A percentile compares a stretch with the other conserved stretches of the same genome.
phyloP scores from a whole-genome alignment of 495 filamentous ascomycete genomes.

The Talaromyces proteolyticus region DNA sequence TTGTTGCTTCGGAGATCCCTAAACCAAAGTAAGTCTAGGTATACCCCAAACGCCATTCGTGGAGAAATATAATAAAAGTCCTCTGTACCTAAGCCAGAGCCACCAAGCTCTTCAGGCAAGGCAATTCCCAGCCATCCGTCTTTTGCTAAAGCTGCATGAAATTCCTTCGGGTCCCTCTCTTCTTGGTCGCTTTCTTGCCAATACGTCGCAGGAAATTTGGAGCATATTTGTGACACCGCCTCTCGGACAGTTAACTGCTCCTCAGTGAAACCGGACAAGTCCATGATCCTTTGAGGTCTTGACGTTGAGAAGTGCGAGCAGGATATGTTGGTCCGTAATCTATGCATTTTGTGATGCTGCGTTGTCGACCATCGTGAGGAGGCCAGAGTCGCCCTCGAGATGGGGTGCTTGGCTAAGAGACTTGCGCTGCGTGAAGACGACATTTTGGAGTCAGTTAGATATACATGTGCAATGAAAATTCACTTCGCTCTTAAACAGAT shows the following conservation, averaged over 20 bases:
- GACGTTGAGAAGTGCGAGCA: slow-evolving; percentile 22
- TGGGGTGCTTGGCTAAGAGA: neutral
- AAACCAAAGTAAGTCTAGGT: neutral
- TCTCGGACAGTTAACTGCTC: slow-evolving; percentile 68
- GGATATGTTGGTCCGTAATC: neutral
- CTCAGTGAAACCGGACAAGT: slow-evolving; percentile 63
- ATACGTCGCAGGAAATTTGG: slow-evolving; percentile 58
- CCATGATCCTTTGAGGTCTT: slow-evolving; percentile 49
- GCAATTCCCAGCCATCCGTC: slow-evolving; percentile 84
- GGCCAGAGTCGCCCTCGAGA: neutral
- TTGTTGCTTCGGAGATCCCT: slow-evolving; percentile 71
- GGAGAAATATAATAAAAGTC: neutral
- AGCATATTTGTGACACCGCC: slow-evolving; percentile 62
- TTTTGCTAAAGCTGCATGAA: slow-evolving; percentile 68
- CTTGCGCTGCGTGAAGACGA: neutral
- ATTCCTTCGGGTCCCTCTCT: slow-evolving; percentile 62
- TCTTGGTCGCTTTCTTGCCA: slow-evolving; percentile 66
- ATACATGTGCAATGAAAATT: neutral
- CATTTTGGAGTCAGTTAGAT: neutral
- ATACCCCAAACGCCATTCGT: neutral
- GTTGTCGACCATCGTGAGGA: neutral
- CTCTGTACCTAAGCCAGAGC: slow-evolving; percentile 60
- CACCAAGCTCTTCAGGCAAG: slow-evolving; percentile 64
- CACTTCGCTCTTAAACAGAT: neutral
- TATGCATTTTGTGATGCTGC: neutral